These are phyloP conservation scores for Saccharomycopsis amapae DNA, from an alignment of 805 yeast genomes.

Conservation along the genomic window DNA sequence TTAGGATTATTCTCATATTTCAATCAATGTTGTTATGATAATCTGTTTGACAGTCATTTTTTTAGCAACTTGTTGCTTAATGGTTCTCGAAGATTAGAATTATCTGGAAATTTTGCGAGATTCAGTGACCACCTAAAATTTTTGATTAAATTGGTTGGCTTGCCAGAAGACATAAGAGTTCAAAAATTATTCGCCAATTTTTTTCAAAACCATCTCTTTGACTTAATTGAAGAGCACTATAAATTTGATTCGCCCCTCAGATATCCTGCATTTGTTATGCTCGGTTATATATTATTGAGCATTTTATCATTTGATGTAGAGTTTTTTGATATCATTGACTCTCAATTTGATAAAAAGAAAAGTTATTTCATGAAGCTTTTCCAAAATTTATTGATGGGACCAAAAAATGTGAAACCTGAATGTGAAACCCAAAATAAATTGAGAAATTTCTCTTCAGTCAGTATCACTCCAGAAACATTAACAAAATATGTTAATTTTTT, in stretches of 20 bases:
- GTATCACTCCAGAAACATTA: too few species aligned
- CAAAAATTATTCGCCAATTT: neutral
- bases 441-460: too few species aligned
- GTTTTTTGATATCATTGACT: neutral
- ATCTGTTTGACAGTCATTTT: conserved; percentile 2
- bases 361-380: conserved; percentile 3
- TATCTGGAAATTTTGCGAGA: neutral
- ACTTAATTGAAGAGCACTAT: neutral
- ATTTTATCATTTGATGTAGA: neutral
- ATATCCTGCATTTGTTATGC: neutral
- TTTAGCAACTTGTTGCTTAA: neutral
- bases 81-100: neutral
- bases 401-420: neutral
- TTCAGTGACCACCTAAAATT: conserved; percentile 1
- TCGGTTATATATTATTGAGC: neutral
- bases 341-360: neutral
- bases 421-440: too few species aligned
- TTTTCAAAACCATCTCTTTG: conserved; percentile 1
- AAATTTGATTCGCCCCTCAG: neutral
- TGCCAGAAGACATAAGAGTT: neutral
- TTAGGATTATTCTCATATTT: conserved; percentile 1
- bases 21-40: conserved; percentile 3
- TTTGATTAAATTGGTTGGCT: neutral
- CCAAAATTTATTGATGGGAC: neutral
- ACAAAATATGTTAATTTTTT: too few species aligned